Conservation (phyloP, 2,329 filamentous ascomycete species). For the Beauveria asiatica region DNA sequence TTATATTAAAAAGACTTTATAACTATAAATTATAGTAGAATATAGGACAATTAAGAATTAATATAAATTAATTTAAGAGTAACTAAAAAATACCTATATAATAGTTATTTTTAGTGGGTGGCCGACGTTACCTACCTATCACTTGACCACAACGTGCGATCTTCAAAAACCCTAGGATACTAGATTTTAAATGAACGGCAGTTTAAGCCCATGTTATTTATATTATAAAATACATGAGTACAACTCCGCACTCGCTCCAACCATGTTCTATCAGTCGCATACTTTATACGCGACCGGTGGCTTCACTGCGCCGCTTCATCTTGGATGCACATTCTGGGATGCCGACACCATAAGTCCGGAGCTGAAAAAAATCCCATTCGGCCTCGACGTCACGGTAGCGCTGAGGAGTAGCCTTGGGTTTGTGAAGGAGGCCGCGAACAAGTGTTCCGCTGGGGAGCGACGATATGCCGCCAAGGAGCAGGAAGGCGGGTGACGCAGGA, state of each 20-base stretch:
- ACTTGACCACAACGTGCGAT: too few relatives aligned
- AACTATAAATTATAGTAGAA: too few relatives aligned
- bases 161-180: too few relatives aligned
- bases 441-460: slow-evolving; percentile 16
- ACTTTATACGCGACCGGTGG: background rate
- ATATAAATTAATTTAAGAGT: too few relatives aligned
- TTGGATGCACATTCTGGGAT: background rate
- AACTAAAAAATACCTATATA: too few relatives aligned
- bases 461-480: slow-evolving; percentile 17
- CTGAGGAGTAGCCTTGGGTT: slow-evolving; percentile 1
- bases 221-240: too few relatives aligned
- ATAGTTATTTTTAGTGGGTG: too few relatives aligned
- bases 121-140: too few relatives aligned
- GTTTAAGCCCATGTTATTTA: too few relatives aligned
- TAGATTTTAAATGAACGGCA: too few relatives aligned
- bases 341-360: slow-evolving; percentile 4
- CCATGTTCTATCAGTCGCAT: background rate
- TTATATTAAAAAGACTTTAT: too few relatives aligned
- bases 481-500: slow-evolving; percentile 14
- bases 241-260: background rate
- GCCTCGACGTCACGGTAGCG: slow-evolving; percentile 2
- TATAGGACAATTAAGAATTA: too few relatives aligned
- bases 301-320: background rate
- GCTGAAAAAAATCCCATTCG: slow-evolving; percentile 6
- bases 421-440: slow-evolving; percentile 13